Base-by-base conservation (phyloP, 2,329 filamentous ascomycete genomes). In the Aureobasidium sp. region DNA sequence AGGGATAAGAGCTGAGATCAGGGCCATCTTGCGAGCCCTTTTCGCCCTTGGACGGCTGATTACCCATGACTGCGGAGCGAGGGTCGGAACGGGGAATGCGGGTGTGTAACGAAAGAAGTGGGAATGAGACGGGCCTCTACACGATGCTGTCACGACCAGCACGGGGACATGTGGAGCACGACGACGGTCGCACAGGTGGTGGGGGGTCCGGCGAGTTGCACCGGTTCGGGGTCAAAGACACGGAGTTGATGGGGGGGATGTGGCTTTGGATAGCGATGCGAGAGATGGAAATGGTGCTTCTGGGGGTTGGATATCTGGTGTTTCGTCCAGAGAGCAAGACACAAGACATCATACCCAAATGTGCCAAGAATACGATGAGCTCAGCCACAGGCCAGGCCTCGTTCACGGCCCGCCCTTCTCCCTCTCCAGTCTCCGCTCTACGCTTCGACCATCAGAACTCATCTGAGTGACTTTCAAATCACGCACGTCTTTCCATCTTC, bases 1-100 rank as follows among this genome's bases (percentile, higher is more conserved):
- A 96, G 32, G 92, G 93, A 74, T 94, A 96, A 32, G 90, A 89
- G 74, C 91, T 88, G 63, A 97, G 79, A 64, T 83, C 80, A 41
- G 89, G 85, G 66, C 77, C 78, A 63, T 75, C 72, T 57, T 74
- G 73, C 63, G 73, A 74, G 65, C 75, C 75, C 65, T 75, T 76
- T 64, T 76, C 75, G 67, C 77, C 76, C 75, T 84, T 88, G 68
- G 89, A 91, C 69, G 81, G 81, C 76, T 89, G 85, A 75, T 91
- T 91, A 72, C 89, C 89, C 89, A 92, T 92, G 57, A 9, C 11
- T 29, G 42, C 42, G 36, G 57, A 34, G 41, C 32, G n/a, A 52
- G 16, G 52, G 39, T 52, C 30, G 58, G 58, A 42, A 27, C 25
- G 58, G 47, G 36, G 34, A 37, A 30, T 59, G 54, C 44, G 58